These are phyloP conservation scores for Rhizopogon hawkerae DNA, from an alignment of 1,284 basidiomycete genomes.

Conservation along the genomic window DNA sequence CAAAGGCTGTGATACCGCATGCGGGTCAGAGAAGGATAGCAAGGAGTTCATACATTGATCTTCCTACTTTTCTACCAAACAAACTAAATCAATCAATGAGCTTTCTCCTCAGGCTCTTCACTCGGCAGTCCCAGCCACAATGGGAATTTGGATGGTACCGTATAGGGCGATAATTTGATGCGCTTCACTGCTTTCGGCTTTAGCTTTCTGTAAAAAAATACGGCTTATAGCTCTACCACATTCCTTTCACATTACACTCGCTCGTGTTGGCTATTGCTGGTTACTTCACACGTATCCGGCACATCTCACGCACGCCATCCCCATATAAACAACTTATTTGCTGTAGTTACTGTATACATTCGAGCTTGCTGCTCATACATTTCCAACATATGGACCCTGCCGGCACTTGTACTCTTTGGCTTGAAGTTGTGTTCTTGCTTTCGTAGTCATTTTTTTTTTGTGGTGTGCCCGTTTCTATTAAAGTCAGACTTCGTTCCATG, in stretches of 20 bases:
- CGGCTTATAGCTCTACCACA: not conserved
- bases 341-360: not conserved
- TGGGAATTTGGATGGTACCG: not conserved
- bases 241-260: not conserved
- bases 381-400: not conserved
- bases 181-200: not conserved
- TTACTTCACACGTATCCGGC: not conserved
- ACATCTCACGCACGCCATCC: not conserved
- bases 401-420: not conserved
- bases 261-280: not conserved
- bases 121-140: not conserved
- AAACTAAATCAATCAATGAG: not conserved
- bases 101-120: not conserved
- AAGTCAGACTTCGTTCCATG: not conserved
- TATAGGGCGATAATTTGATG: not conserved
- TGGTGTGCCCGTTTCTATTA: not conserved
- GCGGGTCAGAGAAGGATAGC: constrained; percentile 16
- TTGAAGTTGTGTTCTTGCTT: not conserved
- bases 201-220: not conserved
- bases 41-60: constrained; percentile 10
- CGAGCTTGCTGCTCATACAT: not conserved
- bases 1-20: constrained; percentile 12
- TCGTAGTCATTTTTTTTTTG: not conserved
- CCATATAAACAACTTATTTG: not conserved
- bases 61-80: too few relatives aligned